Percentiles rank a stretch among this genome's conserved stretches.
These are phyloP conservation scores for Hyaloscypha hepaticicola DNA, from an alignment of 495 filamentous ascomycete species.

Conservation along the genomic window DNA sequence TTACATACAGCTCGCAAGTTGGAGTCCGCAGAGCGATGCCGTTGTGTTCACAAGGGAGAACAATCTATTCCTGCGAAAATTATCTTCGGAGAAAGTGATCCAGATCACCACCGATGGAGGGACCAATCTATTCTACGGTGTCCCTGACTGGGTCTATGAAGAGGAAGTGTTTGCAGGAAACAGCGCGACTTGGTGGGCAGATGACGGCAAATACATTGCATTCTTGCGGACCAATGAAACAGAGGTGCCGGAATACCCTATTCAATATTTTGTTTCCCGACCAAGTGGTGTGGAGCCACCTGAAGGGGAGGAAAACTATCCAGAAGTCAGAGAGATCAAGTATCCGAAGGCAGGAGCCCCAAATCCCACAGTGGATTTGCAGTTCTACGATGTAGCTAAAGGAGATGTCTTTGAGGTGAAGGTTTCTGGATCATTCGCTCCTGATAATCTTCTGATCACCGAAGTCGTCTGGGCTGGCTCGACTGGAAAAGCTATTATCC, in stretches of 20 bases:
- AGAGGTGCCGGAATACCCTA: conserved; percentile 85
- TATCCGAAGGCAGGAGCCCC: conserved; percentile 95
- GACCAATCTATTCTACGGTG: conserved; percentile 84
- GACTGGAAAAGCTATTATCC: conserved; percentile 70
- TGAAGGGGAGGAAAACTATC: conserved; percentile 82
- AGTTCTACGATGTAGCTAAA: conserved; percentile 85
- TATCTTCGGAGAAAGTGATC: conserved; percentile 53
- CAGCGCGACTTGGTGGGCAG: conserved; percentile 91
- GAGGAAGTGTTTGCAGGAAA: conserved; percentile 86
- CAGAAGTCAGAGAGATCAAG: conserved; percentile 88
- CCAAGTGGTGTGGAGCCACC: conserved; percentile 74
- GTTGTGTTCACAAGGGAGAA: conserved; percentile 84
- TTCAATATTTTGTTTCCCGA: conserved; percentile 88
- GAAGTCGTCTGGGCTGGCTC: conserved; percentile 87
- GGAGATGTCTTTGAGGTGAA: conserved; percentile 77
- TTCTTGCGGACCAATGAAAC: conserved; percentile 94
- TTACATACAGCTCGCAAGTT: conserved; percentile 79
- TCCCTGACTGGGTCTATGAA: conserved; percentile 99
- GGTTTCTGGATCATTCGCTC: conserved; percentile 71
- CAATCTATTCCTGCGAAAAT: conserved; percentile 78
- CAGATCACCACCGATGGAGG: conserved; percentile 87
- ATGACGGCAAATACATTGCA: conserved; percentile 82
- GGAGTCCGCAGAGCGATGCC: conserved; percentile 85
- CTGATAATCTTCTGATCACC: conserved; percentile 86
- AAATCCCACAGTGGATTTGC: conserved; percentile 83